Conservation (phyloP, 202 grass and related monocot genomes). For the Carex sylvatica region DNA sequence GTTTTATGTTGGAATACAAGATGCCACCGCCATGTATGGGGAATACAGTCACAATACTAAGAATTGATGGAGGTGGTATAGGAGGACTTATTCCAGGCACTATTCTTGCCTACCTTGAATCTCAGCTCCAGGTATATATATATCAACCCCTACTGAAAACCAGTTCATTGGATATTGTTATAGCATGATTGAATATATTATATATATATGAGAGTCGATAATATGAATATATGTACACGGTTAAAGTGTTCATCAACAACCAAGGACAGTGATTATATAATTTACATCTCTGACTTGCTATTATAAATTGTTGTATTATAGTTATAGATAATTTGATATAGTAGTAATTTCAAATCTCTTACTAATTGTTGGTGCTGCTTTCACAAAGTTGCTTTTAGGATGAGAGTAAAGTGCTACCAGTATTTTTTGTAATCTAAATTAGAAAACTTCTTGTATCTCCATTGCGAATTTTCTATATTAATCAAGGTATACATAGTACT, state of each 20-base stretch:
- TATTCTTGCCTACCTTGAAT: too few relatives aligned
- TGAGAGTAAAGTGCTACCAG: not conserved
- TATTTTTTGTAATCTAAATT: not conserved
- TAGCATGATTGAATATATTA: too few relatives aligned
- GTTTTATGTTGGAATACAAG: not conserved
- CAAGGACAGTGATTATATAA: not conserved
- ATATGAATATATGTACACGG: not conserved
- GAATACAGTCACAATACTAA: slow-evolving; percentile 41
- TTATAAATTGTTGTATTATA: not conserved
- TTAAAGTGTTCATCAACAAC: too few relatives aligned
- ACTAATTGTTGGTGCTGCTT: not conserved
- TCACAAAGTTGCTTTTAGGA: not conserved
- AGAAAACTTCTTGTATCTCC: not conserved
- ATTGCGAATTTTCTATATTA: not conserved
- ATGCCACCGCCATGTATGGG: slow-evolving; percentile 34
- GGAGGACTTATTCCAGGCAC: slow-evolving; percentile 48
- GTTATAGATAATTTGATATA: too few relatives aligned
- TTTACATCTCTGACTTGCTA: slow-evolving; percentile 5
- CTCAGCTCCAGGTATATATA: slow-evolving; percentile 38
- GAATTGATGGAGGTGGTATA: slow-evolving; percentile 47
- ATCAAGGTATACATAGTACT: not conserved
- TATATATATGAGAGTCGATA: not conserved
- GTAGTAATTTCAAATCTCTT: not conserved
- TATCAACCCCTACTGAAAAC: slow-evolving; percentile 1
- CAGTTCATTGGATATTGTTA: not conserved